Evolutionary conservation across 1,284 basidiomycete species (phyloP).

Genomic region (Sanghuangporus sanghuang): DNA sequence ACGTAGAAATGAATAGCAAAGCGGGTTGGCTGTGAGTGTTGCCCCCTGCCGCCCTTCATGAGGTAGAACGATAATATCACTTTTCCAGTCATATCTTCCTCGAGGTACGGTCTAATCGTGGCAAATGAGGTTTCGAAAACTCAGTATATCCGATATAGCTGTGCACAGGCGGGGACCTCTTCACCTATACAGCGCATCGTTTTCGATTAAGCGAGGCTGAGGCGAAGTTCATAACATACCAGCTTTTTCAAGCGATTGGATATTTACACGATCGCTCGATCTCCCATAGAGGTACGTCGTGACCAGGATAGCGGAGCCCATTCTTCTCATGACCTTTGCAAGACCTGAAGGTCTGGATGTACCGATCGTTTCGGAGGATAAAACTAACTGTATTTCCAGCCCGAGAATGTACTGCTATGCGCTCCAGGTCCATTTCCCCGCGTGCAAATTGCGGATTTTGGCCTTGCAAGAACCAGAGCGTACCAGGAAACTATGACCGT

Average conservation of each 20-base stretch:
- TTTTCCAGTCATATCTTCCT: constrained; percentile 57
- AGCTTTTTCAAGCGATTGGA: constrained; percentile 65
- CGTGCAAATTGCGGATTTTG: constrained; percentile 82
- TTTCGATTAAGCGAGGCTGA: constrained; percentile 68
- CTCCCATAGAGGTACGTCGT: constrained; percentile 67
- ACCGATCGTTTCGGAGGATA: background rate
- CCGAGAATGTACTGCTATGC: constrained; percentile 80
- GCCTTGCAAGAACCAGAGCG: constrained; percentile 74
- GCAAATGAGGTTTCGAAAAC: constrained; percentile 26
- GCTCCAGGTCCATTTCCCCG: constrained; percentile 75
- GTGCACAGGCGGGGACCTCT: constrained; percentile 73
- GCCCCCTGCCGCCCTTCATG: background rate
- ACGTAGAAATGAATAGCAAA: constrained; percentile 56
- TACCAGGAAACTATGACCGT: constrained; percentile 76
- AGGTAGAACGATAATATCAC: background rate
- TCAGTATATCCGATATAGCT: constrained; percentile 44
- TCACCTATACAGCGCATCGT: constrained; percentile 70
- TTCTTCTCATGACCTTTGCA: constrained; percentile 5
- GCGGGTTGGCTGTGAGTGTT: constrained; percentile 44
- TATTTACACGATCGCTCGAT: constrained; percentile 74
- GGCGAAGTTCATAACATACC: constrained; percentile 79
- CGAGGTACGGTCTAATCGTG: background rate
- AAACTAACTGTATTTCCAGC: constrained; percentile 36
- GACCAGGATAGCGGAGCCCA: background rate
- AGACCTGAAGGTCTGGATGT: constrained; percentile 64